These are phyloP conservation scores for Acanthamoeba royreba DNA, from an alignment of 208 protist species.

Conservation along the genomic window DNA sequence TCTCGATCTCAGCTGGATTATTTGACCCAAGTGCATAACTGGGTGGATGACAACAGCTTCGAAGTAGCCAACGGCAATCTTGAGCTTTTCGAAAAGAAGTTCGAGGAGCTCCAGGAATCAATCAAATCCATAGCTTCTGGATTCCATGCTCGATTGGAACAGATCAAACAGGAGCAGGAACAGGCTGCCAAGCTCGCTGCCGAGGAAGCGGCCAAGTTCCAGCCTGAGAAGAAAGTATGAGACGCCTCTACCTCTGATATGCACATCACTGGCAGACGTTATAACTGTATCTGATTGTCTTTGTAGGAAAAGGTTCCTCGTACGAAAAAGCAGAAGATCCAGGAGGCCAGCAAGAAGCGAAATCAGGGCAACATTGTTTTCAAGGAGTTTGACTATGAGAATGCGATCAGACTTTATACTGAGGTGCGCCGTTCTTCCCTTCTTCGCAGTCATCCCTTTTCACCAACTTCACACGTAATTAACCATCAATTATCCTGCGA, in stretches of 20 bases:
- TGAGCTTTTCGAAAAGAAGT: not conserved
- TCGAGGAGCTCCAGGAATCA: not conserved
- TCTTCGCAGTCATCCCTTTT: not conserved
- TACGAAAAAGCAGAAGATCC: constrained; percentile 33
- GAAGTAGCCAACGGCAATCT: not conserved
- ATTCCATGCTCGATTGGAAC: not conserved
- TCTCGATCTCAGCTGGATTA: not conserved
- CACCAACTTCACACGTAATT: not conserved
- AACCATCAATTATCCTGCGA: not conserved
- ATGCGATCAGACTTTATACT: not conserved
- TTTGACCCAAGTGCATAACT: not conserved
- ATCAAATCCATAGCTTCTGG: not conserved
- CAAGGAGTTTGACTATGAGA: constrained; percentile 43
- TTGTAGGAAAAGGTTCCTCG: not conserved
- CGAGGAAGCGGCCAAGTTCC: not conserved
- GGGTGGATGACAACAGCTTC: constrained; percentile 1
- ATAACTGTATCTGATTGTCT: not conserved
- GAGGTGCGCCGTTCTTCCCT: not conserved
- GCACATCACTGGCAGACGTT: not conserved
- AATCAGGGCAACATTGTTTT: constrained; percentile 37
- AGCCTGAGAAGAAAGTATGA: not conserved
- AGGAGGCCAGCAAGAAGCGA: constrained; percentile 28
- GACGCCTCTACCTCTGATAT: not conserved
- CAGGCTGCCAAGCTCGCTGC: not conserved
- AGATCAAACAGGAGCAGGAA: not conserved